Percentiles rank a stretch among this genome's conserved stretches.
These are phyloP conservation scores for Abortiporus biennis DNA, from an alignment of 1,284 basidiomycete genomes.

Conservation along the genomic window DNA sequence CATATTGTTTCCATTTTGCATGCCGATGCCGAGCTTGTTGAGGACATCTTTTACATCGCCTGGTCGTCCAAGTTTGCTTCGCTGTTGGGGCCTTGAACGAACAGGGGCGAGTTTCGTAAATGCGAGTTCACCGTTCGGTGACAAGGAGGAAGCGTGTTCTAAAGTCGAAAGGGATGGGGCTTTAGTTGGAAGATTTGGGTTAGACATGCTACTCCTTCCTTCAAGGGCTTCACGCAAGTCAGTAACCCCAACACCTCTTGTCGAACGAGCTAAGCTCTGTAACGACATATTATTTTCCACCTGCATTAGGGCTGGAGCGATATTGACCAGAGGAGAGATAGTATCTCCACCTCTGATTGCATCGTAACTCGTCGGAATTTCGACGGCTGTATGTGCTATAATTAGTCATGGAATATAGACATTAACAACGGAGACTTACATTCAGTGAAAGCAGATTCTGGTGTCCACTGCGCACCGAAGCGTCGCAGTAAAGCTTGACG, in stretches of 20 bases:
- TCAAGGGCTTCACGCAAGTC: conserved; percentile 84
- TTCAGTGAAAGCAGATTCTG: conserved; percentile 68
- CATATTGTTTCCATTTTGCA: conserved; percentile 50
- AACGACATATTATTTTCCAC: conserved; percentile 86
- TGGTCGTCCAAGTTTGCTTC: conserved; percentile 41
- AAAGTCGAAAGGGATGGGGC: conserved; percentile 71
- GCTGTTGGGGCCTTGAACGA: conserved; percentile 50
- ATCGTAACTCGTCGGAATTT: conserved; percentile 53
- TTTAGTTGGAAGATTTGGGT: conserved; percentile 50
- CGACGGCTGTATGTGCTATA: conserved; percentile 39
- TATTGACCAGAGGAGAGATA: conserved; percentile 65
- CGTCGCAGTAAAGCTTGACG: conserved; percentile 45
- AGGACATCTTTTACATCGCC: conserved; percentile 76
- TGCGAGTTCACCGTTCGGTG: conserved; percentile 33
- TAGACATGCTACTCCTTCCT: conserved; percentile 75
- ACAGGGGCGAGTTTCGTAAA: conserved; percentile 35
- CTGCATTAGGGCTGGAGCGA: conserved; percentile 81
- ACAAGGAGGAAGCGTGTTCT: conserved; percentile 56
- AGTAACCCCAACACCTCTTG: conserved; percentile 74
- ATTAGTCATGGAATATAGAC: too few relatives aligned
- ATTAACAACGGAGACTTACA: conserved; percentile 44
- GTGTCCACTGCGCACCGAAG: conserved; percentile 62
- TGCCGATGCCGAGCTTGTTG: conserved; percentile 72
- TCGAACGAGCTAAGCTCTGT: conserved; percentile 70
- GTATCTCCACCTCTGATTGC: conserved; percentile 57